phyloP scores from a whole-genome alignment of 768 basidiomycete genomes.

The Tulasnella sp. region DNA sequence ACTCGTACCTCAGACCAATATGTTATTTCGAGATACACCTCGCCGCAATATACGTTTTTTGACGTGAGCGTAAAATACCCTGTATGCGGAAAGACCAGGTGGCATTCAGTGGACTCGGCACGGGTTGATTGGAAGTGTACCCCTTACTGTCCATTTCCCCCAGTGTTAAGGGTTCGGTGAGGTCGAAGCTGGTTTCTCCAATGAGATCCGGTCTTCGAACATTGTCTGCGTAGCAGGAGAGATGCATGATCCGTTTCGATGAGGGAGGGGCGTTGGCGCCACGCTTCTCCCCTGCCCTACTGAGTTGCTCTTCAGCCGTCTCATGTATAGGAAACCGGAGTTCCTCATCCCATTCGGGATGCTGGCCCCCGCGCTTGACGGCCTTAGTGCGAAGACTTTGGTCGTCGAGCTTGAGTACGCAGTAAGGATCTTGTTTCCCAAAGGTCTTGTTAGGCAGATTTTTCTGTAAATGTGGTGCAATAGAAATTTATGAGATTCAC shows the following conservation, averaged over 20 bases:
- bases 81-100: conserved; percentile 38
- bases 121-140: neutral
- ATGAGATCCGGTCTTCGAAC: conserved; percentile 91
- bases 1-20: conserved; percentile 87
- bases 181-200: conserved; percentile 82
- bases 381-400: conserved; percentile 85
- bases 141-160: conserved; percentile 92
- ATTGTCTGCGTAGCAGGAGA: conserved; percentile 94
- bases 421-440: conserved; percentile 97
- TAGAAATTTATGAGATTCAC: neutral
- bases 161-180: conserved; percentile 84
- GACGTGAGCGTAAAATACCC: conserved; percentile 91
- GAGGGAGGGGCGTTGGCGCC: conserved; percentile 51
- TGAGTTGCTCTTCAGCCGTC: conserved; percentile 54
- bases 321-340: conserved; percentile 86
- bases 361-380: conserved; percentile 94
- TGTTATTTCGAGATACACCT: conserved; percentile 93
- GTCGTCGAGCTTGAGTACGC: conserved; percentile 68
- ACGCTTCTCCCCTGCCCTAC: conserved; percentile 37
- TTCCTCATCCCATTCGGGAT: conserved; percentile 99
- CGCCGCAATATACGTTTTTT: conserved; percentile 85
- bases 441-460: conserved; percentile 89
- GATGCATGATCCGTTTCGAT: conserved; percentile 50
- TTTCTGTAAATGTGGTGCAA: conserved; percentile 46
- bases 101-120: conserved; percentile 23